Base-by-base conservation (phyloP, 352 stramenopile genomes). In the Albugo candida region DNA sequence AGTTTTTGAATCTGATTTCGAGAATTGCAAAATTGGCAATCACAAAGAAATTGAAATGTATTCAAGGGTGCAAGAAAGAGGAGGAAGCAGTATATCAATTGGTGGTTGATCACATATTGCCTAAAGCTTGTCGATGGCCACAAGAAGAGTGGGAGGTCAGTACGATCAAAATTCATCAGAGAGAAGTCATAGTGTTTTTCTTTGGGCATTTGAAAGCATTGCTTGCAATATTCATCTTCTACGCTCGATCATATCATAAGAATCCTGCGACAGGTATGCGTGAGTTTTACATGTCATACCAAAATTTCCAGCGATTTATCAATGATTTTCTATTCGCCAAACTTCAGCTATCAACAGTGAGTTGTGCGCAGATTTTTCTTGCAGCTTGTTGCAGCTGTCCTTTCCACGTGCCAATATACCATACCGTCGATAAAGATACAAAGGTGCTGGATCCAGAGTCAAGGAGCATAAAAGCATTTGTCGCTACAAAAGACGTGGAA, bases 181-280 rank as follows among this genome's bases (percentile, higher is more conserved):
- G 56, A 31, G 69, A 83, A 40, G 60, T 83, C 41, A 63, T 75
- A 35, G 52, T 51, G 10, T 82, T 83, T 41, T 56, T 80, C 8
- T 72, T 63, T 17, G 83, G 77, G 40, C 83, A 83, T 49, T 49
- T 80, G 4, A 65, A 81, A 19, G 54, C 66, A 5, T 59, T 86
- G 45, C 45, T 79, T 6, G 67, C 81, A 17, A 83, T 86, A 51
- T 86, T 74, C 52, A 64, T 78, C 58, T 83, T 86, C 49, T 86
- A 86, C 51, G 71, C 69, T 4, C 75, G 75, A 18, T 75, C 58
- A 43, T 61, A 78, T 45, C 39, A 64, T 41, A 48, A 72, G 17
- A 65, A 73, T 41, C 40, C 53, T 0, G 8, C 35, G 6, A 60
- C 59, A 2, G 59, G 64, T 11, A 48, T 67, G 35, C 76, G 75